These are phyloP conservation scores for Zasmidium angulare DNA, from an alignment of 2,329 filamentous ascomycete genomes.

Conservation along the genomic window DNA sequence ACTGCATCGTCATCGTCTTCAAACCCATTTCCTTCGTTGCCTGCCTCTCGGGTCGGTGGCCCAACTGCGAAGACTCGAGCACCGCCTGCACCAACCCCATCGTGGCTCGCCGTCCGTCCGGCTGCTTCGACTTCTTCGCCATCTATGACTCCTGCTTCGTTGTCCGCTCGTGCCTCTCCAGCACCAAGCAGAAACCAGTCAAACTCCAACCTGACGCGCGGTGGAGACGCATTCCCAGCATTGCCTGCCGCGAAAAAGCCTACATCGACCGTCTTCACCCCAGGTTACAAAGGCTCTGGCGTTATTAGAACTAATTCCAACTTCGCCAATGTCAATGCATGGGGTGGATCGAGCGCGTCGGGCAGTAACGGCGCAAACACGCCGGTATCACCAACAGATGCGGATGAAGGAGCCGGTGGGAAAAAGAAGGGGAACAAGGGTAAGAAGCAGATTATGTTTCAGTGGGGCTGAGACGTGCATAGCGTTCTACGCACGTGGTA, in stretches of 20 bases:
- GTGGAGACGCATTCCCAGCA: constrained; percentile 71
- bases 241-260: constrained; percentile 75
- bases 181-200: constrained; percentile 39
- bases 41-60: constrained; percentile 20
- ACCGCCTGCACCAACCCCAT: constrained; percentile 22
- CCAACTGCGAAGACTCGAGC: constrained; percentile 17
- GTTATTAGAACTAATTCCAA: constrained; percentile 44
- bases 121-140: constrained; percentile 29
- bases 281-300: constrained; percentile 49
- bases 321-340: constrained; percentile 41
- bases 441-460: constrained; percentile 53
- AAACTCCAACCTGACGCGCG: constrained; percentile 25
- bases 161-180: constrained; percentile 32
- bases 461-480: constrained; percentile 43
- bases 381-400: constrained; percentile 13
- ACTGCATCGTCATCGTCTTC: constrained; percentile 26
- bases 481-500: too few relatives aligned
- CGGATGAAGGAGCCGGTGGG: constrained; percentile 24
- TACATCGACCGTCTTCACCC: constrained; percentile 54
- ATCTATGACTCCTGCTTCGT: constrained; percentile 28
- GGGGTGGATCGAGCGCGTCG: constrained; percentile 30
- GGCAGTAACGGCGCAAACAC: constrained; percentile 28
- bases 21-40: constrained; percentile 31
- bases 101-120: constrained; percentile 34
- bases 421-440: constrained; percentile 52